Base-by-base conservation (phyloP, 169 alveolate species). In the Theileria sp. region DNA sequence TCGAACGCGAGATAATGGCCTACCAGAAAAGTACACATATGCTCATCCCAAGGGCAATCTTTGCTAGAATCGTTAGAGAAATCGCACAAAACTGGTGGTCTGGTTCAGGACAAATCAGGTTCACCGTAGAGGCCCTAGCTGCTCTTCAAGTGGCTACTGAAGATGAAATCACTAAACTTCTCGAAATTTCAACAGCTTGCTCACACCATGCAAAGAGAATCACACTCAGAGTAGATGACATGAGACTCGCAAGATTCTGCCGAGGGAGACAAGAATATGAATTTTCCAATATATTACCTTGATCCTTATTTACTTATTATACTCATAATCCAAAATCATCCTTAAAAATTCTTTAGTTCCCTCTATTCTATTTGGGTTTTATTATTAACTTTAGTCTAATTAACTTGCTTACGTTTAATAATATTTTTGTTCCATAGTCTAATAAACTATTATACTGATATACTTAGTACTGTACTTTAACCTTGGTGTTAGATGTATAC, bases 61-160 rank as follows among this genome's bases (percentile, higher is more conserved):
- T 85, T 49, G 91, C 91, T 17, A 65, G 91, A 25, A 68, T 85
- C 19, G 91, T 85, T 25, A 78, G 87, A 23, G 91, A 85, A 32
- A 85, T 85, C 17, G 91, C 91, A 54, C 91, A 85, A 50, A 38
- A 60, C 3, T 85, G 91, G 87, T 85, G 71, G 75, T 8, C 62
- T n/a, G 91, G 91, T 12, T 72, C 72, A 15, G 91, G 80, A 49
- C 87, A 77, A 17, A 79, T 85, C 1, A 77, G 79, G 75, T 85
- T 85, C 85, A 85, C 91, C 15, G 91, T 85, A 34, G 91, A 85
- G 75, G 91, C 91, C 9, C 81, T 85, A 30, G 56, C 91, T 1
- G 91, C 91, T 0, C 76, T 85, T 12, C 91, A 85, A 64, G 84
- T 86, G 17, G 91, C 91, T n/a, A 79, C 91, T 9, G 91, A 85